These are phyloP conservation scores for Dendrobium catenatum DNA, from an alignment of 106 monocot species.

Conservation along the genomic window DNA sequence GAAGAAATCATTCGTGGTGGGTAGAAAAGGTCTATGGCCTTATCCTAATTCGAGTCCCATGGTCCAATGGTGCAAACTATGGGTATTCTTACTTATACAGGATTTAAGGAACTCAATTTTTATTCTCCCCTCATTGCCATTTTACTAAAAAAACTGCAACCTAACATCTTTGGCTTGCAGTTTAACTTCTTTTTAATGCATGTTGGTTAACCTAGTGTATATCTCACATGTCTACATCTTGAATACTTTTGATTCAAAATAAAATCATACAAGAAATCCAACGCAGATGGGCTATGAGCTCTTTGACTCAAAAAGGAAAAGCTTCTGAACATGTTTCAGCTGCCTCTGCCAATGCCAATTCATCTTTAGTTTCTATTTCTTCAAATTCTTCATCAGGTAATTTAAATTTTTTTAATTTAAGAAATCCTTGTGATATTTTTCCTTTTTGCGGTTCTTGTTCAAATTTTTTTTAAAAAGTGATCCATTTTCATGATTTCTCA, in stretches of 20 bases:
- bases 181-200: neutral
- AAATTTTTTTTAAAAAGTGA: neutral
- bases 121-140: neutral
- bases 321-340: constrained; percentile 53
- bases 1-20: neutral
- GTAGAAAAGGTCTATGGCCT: no score
- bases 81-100: neutral
- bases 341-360: constrained; percentile 42
- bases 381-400: constrained; percentile 57
- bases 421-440: no score
- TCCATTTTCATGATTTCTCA: neutral
- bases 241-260: neutral
- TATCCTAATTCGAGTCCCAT: no score
- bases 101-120: neutral
- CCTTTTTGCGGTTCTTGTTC: no score
- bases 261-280: neutral
- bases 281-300: constrained; percentile 95
- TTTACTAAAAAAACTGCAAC: neutral
- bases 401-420: neutral
- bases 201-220: neutral
- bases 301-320: constrained; percentile 83
- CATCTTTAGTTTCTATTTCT: constrained; percentile 27
- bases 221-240: neutral
- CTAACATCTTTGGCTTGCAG: neutral
- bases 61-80: no score